Evolutionary conservation across 2,329 filamentous ascomycete genomes (phyloP).

Genomic region (Clonostachys rhizophaga): DNA sequence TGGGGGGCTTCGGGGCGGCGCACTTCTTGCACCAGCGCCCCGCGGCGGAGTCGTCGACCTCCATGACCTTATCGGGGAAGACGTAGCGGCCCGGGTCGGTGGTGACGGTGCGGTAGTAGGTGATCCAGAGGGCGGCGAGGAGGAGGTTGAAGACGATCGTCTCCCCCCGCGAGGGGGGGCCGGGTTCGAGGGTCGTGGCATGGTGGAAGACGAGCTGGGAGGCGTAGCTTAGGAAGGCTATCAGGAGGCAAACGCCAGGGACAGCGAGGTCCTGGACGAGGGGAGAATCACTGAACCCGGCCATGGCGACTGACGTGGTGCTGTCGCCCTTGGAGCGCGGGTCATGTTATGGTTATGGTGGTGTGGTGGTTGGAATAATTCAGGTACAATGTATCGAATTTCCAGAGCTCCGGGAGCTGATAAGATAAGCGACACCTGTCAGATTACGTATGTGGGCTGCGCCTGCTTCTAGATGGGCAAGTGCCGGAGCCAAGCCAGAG

Average conservation of each 20-base stretch:
- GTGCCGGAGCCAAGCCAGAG: too few species aligned
- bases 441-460: too few species aligned
- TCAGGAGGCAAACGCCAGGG: constrained; percentile 62
- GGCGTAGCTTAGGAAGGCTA: constrained; percentile 65
- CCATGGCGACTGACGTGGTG: constrained; percentile 19
- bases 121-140: constrained; percentile 60
- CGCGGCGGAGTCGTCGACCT: constrained; percentile 42
- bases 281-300: constrained; percentile 33
- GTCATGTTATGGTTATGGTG: too few species aligned
- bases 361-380: too few species aligned
- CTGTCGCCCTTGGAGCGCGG: neutral
- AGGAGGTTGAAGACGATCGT: constrained; percentile 61
- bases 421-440: too few species aligned
- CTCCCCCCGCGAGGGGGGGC: constrained; percentile 53
- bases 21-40: constrained; percentile 72
- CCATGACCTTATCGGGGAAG: constrained; percentile 30
- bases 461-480: too few species aligned
- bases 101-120: constrained; percentile 59
- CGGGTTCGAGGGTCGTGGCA: constrained; percentile 50
- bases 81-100: constrained; percentile 52
- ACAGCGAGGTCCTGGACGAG: constrained; percentile 55
- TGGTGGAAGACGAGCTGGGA: constrained; percentile 67
- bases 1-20: constrained; percentile 65
- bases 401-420: too few species aligned
- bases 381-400: too few species aligned